Base-by-base conservation (phyloP, 371 early-diverging fungal genomes). In the Thermomucor indicae-seudaticae region DNA sequence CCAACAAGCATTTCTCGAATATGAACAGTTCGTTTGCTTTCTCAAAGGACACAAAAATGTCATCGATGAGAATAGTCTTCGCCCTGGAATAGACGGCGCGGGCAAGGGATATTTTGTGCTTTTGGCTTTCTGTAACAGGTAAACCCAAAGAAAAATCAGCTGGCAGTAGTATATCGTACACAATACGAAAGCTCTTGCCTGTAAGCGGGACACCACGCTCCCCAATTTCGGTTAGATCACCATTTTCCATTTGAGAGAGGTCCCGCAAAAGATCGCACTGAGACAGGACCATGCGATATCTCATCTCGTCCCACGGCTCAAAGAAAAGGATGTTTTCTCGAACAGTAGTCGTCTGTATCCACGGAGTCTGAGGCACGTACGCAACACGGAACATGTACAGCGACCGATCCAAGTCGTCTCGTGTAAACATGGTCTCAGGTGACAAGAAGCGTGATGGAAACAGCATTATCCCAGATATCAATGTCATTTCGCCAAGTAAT, bases 261-360 rank as follows among this genome's bases (percentile, higher is more conserved):
- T 97, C 97, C 16, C 84, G 64, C 29, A 82, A 65, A 6, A 90
- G 58, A 27, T 81, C 84, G 17, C 89, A 88, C 28, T 80, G 74
- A 22, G 78, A 73, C 31, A 90, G 60, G 0, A 89, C 86, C 6
- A 80, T 65, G 47, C 79, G 71, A 48, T 90, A 90, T 11, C 86
- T 65, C 1, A 68, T 66, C 41, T 75, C 74, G 39, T 86, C 81
- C 64, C 75, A 90, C 0, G 69, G 53, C n/a, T 76, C 67, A 22
- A 91, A 90, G 63, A 93, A 94, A 28, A 90, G 52, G 38, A 93
- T 88, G 58, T 93, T 93, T 42, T 93, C 85, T 22, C 89, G 79
- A 10, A 93, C 67, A 0, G 91, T 84, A 0, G 79, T 82, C 47
- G 87, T 85, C 40, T 83, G 78, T 47, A 93, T 78, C 93, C 93